A percentile compares a stretch with the other conserved stretches of the same genome.
These are phyloP conservation scores for Nicotiana attenuata DNA, from an alignment of 257 asterid genomes.

Conservation along the genomic window DNA sequence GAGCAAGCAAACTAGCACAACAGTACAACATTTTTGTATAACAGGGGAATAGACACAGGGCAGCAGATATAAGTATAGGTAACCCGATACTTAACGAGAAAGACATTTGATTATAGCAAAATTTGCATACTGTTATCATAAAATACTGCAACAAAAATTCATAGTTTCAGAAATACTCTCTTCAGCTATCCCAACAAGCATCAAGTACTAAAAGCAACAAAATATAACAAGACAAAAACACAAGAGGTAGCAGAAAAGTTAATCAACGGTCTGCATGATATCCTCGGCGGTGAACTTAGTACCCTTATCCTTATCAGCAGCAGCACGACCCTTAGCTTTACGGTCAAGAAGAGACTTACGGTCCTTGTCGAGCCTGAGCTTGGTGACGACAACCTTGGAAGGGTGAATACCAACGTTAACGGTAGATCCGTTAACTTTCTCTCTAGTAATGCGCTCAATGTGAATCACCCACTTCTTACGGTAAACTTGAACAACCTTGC, in stretches of 20 bases:
- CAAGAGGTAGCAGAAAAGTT: background rate
- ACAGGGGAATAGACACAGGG: background rate
- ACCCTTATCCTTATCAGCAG: conserved; percentile 83
- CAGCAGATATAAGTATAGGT: background rate
- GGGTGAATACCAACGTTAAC: conserved; percentile 81
- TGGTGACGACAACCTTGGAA: conserved; percentile 58
- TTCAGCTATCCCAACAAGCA: background rate
- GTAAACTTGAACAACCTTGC: conserved; percentile 82
- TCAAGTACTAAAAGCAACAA: background rate
- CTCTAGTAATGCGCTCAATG: conserved; percentile 75
- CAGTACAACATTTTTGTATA: background rate
- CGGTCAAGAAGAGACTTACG: conserved; percentile 69
- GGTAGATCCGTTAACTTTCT: conserved; percentile 77
- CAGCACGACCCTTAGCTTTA: conserved; percentile 78
- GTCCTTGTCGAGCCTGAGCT: conserved; percentile 84
- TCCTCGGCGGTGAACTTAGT: conserved; percentile 73
- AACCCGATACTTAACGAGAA: background rate
- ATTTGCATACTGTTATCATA: background rate
- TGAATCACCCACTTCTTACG: conserved; percentile 94
- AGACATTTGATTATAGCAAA: background rate
- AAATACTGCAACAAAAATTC: conserved; percentile 12
- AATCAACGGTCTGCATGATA: conserved; percentile 75
- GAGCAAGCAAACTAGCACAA: background rate
- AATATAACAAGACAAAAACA: conserved; percentile 13
- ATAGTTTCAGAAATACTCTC: background rate